Conservation (phyloP, 1,284 basidiomycete species). For the Cutaneotrichosporon daszewskae region DNA sequence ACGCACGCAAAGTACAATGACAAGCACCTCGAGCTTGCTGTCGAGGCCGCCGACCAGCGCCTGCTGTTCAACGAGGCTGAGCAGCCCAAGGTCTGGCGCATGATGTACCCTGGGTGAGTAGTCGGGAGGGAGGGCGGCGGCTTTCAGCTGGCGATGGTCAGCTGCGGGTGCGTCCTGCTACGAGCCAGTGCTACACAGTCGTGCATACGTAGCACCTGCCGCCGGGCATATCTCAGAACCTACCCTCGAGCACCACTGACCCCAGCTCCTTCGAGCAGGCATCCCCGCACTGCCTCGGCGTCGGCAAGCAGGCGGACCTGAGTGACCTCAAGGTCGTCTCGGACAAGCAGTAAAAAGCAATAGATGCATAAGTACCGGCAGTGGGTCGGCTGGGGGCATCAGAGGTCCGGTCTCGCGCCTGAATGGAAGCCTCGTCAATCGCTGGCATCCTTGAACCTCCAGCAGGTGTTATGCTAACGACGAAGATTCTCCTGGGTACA, state of each 20-base stretch:
- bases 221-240: too few species aligned
- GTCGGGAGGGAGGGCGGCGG: too few species aligned
- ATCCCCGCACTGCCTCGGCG: conserved; percentile 42
- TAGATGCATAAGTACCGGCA: conserved; percentile 3
- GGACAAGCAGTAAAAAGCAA: conserved; percentile 16
- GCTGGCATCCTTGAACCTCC: too few species aligned
- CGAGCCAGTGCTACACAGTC: not conserved
- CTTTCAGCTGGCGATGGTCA: too few species aligned
- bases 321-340: conserved; percentile 45
- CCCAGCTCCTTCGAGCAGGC: conserved; percentile 46
- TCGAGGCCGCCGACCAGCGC: conserved; percentile 44
- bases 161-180: not conserved
- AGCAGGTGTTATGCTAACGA: too few species aligned
- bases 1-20: conserved; percentile 41
- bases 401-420: too few species aligned
- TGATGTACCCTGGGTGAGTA: conserved; percentile 47
- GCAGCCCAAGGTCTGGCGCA: conserved; percentile 40
- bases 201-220: too few species aligned
- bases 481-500: too few species aligned
- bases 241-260: too few species aligned
- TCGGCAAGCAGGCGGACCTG: conserved; percentile 47
- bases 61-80: conserved; percentile 50
- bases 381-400: not conserved
- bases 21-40: conserved; percentile 46
- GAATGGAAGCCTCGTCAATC: too few species aligned